A percentile compares a stretch with the other conserved stretches of the same genome.
These are phyloP conservation scores for Xerocomellus chrysenteron DNA, from an alignment of 768 basidiomycete genomes.

Conservation along the genomic window DNA sequence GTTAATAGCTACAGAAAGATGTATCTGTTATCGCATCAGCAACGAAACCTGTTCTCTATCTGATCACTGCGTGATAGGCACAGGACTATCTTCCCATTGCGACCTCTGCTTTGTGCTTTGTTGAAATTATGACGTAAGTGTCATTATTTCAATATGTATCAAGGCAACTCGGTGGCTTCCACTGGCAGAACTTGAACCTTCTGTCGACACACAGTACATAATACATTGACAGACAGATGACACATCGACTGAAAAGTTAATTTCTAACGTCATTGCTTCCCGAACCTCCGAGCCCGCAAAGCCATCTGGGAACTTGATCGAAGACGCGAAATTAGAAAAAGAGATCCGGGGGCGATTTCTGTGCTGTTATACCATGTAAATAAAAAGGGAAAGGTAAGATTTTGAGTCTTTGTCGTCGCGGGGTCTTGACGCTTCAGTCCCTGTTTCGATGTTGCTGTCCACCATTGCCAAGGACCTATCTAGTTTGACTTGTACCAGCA, in stretches of 20 bases:
- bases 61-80: background rate
- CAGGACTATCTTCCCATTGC: background rate
- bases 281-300: background rate
- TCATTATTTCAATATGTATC: background rate
- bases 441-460: background rate
- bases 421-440: background rate
- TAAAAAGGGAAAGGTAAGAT: background rate
- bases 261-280: conserved; percentile 1
- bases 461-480: background rate
- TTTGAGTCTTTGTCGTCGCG: background rate
- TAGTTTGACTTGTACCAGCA: background rate
- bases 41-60: conserved; percentile 8
- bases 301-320: background rate
- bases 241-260: conserved; percentile 1
- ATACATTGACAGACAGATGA: background rate
- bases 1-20: conserved; percentile 29
- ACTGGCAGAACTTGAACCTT: background rate
- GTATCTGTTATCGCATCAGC: conserved; percentile 29
- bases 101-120: background rate
- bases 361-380: no score
- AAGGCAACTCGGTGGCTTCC: conserved; percentile 2
- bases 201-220: background rate
- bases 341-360: no score
- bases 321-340: background rate
- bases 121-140: conserved; percentile 2